A percentile compares a stretch with the other conserved stretches of the same genome.
Conservation (phyloP, 495 filamentous ascomycete species). For the Bryoglossum gracile region DNA sequence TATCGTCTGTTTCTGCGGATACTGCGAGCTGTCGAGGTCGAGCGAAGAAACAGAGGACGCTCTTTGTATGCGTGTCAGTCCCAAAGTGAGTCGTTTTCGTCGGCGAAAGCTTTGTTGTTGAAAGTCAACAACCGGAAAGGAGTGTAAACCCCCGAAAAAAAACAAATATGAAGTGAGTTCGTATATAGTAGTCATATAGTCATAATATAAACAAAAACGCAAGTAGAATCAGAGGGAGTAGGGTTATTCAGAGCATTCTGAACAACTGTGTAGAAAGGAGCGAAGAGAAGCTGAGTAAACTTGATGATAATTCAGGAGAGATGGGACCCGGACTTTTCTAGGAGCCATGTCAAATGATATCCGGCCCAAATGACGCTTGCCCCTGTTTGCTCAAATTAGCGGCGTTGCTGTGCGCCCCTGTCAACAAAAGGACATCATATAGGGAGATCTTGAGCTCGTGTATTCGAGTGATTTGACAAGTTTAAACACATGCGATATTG, state of each 20-base stretch:
- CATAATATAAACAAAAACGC: conserved; percentile 8
- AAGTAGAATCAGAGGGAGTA: neutral
- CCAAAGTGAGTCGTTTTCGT: conserved; percentile 10
- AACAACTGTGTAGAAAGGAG: neutral
- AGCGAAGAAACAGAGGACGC: conserved; percentile 3
- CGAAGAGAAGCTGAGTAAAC: neutral
- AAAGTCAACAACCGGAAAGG: conserved; percentile 22
- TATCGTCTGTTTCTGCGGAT: conserved; percentile 15
- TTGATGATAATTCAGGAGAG: neutral
- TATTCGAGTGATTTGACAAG: too few relatives aligned
- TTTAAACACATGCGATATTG: too few relatives aligned
- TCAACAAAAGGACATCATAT: too few relatives aligned
- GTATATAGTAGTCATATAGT: conserved; percentile 17
- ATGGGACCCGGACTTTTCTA: neutral
- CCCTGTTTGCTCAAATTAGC: too few relatives aligned
- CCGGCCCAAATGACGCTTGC: neutral
- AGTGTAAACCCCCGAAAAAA: conserved; percentile 12
- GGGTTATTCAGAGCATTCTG: neutral
- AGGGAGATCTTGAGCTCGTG: too few relatives aligned
- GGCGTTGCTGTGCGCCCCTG: too few relatives aligned
- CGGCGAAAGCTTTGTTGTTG: conserved; percentile 11
- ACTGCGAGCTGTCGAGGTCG: conserved; percentile 11
- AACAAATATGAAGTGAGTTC: conserved; percentile 14
- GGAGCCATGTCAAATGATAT: too few relatives aligned
- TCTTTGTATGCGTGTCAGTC: conserved; percentile 15